A percentile compares a stretch with the other conserved stretches of the same genome.
phyloP scores from a whole-genome alignment of 2,329 filamentous ascomycete species.

The Exophiala xenobiotica region DNA sequence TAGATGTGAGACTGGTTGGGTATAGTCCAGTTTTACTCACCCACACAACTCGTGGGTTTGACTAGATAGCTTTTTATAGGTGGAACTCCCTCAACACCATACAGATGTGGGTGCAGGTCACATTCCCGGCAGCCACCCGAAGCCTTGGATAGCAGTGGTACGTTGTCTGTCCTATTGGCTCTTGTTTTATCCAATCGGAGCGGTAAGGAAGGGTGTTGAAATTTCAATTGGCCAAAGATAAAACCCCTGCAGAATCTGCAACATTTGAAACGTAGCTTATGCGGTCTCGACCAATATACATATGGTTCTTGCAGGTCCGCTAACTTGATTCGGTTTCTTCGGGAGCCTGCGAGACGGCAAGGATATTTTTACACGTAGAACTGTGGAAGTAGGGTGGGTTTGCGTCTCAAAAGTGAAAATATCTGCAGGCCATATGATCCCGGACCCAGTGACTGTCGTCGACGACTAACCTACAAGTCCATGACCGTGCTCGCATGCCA shows the following conservation, averaged over 20 bases:
- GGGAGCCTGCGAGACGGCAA: not conserved
- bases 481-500: not conserved
- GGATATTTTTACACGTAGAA: not conserved
- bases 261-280: not conserved
- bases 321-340: not conserved
- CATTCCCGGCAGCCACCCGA: no score
- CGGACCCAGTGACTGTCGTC: not conserved
- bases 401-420: not conserved
- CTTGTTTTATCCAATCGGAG: conserved; percentile 1
- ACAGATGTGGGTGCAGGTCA: not conserved
- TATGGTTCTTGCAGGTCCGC: not conserved
- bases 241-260: not conserved
- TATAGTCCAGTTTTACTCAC: not conserved
- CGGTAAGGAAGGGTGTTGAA: not conserved
- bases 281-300: not conserved
- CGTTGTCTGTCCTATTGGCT: not conserved
- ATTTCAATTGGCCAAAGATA: conserved; percentile 3
- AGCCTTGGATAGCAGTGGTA: conserved; percentile 1
- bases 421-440: not conserved
- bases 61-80: conserved; percentile 1
- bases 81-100: conserved; percentile 1
- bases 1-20: not conserved
- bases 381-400: not conserved
- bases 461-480: not conserved
- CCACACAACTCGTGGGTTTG: not conserved